These are phyloP conservation scores for Trichosporon asahii DNA, from an alignment of 1,284 basidiomycete genomes.

Conservation along the genomic window DNA sequence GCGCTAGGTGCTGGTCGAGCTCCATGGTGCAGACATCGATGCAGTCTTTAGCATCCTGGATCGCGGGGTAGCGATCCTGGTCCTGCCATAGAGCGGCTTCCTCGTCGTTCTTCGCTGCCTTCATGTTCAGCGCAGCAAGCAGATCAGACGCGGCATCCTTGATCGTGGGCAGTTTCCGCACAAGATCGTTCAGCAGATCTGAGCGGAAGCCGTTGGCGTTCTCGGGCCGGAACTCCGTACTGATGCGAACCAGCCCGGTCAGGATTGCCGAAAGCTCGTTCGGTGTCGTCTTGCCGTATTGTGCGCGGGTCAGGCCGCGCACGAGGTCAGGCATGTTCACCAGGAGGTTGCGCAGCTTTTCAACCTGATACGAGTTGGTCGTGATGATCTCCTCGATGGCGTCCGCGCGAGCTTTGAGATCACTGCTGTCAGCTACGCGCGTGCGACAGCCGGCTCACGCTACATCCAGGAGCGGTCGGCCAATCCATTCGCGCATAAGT, in stretches of 20 bases:
- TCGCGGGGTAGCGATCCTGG: slow-evolving; percentile 64
- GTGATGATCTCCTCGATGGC: slow-evolving; percentile 78
- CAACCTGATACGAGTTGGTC: slow-evolving; percentile 56
- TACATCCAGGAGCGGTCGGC: slow-evolving; percentile 74
- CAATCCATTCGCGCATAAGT: slow-evolving; percentile 79
- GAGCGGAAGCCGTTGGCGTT: slow-evolving; percentile 62
- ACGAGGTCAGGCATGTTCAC: slow-evolving; percentile 81
- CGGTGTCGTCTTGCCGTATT: slow-evolving; percentile 84
- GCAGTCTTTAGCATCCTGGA: slow-evolving; percentile 58
- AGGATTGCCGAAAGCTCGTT: slow-evolving; percentile 77
- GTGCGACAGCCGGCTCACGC: slow-evolving; percentile 54
- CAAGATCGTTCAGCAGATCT: slow-evolving; percentile 65
- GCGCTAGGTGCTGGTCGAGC: slow-evolving; percentile 69
- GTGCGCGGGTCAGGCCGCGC: slow-evolving; percentile 80
- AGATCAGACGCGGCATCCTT: slow-evolving; percentile 59
- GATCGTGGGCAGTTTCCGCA: slow-evolving; percentile 66
- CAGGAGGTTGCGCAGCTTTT: slow-evolving; percentile 66
- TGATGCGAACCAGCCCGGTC: slow-evolving; percentile 70
- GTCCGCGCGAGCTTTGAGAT: slow-evolving; percentile 70
- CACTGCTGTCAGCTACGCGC: slow-evolving; percentile 51
- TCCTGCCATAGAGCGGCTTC: slow-evolving; percentile 74
- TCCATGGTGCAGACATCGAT: slow-evolving; percentile 61
- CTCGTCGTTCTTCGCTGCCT: slow-evolving; percentile 65
- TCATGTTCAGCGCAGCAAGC: slow-evolving; percentile 62
- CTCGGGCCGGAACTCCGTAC: slow-evolving; percentile 62